Evolutionary conservation across 148 eudicot species (phyloP), one percentile per base, ranked within the genome.

Genomic region (Polygonum maritimum): DNA sequence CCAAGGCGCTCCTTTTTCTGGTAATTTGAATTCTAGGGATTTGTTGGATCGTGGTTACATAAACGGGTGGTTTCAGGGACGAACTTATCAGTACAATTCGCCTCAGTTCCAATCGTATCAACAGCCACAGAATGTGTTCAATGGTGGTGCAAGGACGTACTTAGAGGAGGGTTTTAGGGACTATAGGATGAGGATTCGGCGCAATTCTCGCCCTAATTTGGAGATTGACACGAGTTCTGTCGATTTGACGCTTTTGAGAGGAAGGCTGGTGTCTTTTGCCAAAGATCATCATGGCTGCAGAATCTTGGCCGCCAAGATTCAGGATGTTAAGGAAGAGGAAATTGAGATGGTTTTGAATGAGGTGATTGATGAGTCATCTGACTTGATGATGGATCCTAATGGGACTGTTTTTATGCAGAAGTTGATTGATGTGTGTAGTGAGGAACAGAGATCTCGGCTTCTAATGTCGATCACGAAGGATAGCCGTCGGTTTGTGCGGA

Each of bases 341-440:
- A 54, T 48, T 12, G 47, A 36, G 62, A 82, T 80, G 12, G 77
- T 86, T 26, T 83, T 88, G 38, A 35, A 51, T 76, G 91, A 84
- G 80, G 78, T 88, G 55, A 80, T 88, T 74, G 75, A 65, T 76
- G 79, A 83, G 76, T 76, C 83, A 0, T 79, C 74, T 65, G 86
- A 86, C n/a, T 86, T 88, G 55, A 86, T 83, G 87, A 79, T 70
- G 74, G 74, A 88, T 71, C 83, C 86, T 9, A 84, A 84, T 74
- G 91, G 87, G 22, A 81, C 87, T 79, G 83, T 86, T 75, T 87
- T 89, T 52, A 82, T 89, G 81, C 93, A 89, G 38, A 89, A 85
- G 67, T 79, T 89, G 33, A 69, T 86, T 77, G 86, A 83, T 13
- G 84, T 87, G n/a, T 85, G 90, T 73, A 80, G 65, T 78, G 93